Evolutionary conservation across 1,284 basidiomycete genomes (phyloP), one percentile per base, ranked within the genome.

Genomic region (Ustilago trichophora): DNA sequence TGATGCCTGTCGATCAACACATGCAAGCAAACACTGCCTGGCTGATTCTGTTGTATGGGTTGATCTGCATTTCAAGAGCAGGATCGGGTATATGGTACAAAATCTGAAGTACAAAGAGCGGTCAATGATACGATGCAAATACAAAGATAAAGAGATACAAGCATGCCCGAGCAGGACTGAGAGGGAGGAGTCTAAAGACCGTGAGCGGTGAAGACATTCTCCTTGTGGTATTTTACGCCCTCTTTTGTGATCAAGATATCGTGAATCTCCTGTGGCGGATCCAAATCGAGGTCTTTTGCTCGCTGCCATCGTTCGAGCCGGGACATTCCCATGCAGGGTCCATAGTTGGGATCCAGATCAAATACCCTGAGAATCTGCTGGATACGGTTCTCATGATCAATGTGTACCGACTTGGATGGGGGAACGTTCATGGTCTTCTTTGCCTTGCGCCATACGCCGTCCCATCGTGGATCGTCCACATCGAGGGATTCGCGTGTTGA

Each of bases 281-380:
- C 85, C 19, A 96, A 84, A 6, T 91, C 92, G 37, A 94, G 85
- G 15, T 86, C 85, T 37, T 89, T 80, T 0, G 94, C 94, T 33
- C 94, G 85, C 73, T 95, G 87, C 92, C 92, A 98, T 27, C 94
- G 86, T 65, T 93, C 88, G 21, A 96, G 83, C 36, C 93, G 87
- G 12, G 88, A 87, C 40, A 94, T 85, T 2, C 93, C 93, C 36
- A 91, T 85, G 70, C 89, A 92, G 2, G 93, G 93, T 0, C 93
- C 93, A 77, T 89, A 95, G 57, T 66, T 56, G 16, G 77, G 70
- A 54, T 80, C 69, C 27, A 80, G 53, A 49, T 80, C 78, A 41
- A 80, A 80, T 6, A 77, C 69, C 16, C 78, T 62, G 46, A 80
- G 48, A 33, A 78, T 78, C 52, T 74, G 76, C 34, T 79, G 66